Percentiles rank a stretch among this genome's conserved stretches.
These are phyloP conservation scores for Wallacemonas sp. DNA, from an alignment of 208 protist genomes.

Conservation along the genomic window DNA sequence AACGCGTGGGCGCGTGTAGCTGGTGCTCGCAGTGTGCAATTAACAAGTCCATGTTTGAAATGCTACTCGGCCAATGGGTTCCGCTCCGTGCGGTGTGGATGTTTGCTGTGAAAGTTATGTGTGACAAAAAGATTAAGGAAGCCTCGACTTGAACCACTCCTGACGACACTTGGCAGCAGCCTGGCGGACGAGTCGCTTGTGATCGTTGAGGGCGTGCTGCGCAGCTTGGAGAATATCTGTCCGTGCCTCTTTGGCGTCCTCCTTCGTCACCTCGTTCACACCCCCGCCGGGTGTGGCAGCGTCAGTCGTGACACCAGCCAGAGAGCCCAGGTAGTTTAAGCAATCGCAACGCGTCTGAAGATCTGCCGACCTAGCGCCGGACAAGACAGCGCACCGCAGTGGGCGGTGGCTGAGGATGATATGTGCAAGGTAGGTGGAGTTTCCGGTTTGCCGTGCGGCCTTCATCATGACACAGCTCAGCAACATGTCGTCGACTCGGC, in stretches of 20 bases:
- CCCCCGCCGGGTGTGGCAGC: slow-evolving; percentile 14
- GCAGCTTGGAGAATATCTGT: slow-evolving; percentile 33
- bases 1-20: background rate
- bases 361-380: background rate
- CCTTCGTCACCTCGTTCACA: background rate
- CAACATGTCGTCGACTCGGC: background rate
- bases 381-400: slow-evolving; percentile 5
- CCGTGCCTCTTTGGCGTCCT: slow-evolving; percentile 11
- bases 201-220: slow-evolving; percentile 39
- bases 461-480: slow-evolving; percentile 16
- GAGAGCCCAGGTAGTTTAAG: slow-evolving; percentile 18
- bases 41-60: background rate
- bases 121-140: slow-evolving; percentile 15
- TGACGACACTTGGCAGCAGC: slow-evolving; percentile 43
- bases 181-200: slow-evolving; percentile 60
- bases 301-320: background rate
- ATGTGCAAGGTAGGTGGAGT: background rate
- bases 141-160: background rate
- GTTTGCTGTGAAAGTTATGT: slow-evolving; percentile 4
- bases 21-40: no score
- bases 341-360: slow-evolving; percentile 19
- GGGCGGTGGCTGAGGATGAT: slow-evolving; percentile 5
- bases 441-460: slow-evolving; percentile 8
- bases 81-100: background rate
- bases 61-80: background rate